phyloP scores from a whole-genome alignment of 208 protist genomes.

The Porcisia deanei region DNA sequence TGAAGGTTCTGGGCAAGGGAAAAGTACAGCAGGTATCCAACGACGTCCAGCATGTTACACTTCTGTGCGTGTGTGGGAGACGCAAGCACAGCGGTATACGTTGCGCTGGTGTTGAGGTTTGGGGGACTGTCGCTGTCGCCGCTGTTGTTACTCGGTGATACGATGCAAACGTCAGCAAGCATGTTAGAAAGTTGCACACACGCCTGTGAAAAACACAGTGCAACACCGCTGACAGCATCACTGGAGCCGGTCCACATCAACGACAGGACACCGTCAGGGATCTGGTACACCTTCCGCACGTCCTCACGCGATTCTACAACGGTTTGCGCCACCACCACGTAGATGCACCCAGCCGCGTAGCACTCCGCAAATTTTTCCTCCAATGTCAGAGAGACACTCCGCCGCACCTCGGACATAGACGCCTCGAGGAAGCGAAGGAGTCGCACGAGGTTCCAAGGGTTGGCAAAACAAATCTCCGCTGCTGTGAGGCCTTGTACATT shows the following conservation, averaged over 20 bases:
- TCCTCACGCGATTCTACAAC: constrained; percentile 71
- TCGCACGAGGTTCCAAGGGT: constrained; percentile 37
- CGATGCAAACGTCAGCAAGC: constrained; percentile 43
- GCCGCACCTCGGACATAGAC: constrained; percentile 36
- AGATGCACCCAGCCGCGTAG: constrained; percentile 57
- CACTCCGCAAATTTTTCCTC: constrained; percentile 63
- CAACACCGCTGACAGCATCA: constrained; percentile 34
- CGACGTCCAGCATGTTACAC: constrained; percentile 60
- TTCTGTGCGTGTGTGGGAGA: constrained; percentile 18
- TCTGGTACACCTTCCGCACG: constrained; percentile 34
- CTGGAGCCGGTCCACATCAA: constrained; percentile 63
- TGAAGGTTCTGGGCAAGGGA: constrained; percentile 45
- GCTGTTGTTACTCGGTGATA: not conserved
- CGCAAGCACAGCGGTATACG: not conserved
- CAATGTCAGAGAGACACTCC: constrained; percentile 45
- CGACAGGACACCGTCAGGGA: constrained; percentile 26
- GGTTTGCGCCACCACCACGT: constrained; percentile 59
- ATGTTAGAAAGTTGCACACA: constrained; percentile 38
- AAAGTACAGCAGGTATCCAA: constrained; percentile 63
- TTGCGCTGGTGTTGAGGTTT: not conserved
- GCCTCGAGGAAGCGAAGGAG: constrained; percentile 51
- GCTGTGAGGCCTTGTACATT: constrained; percentile 33
- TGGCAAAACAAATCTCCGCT: constrained; percentile 67
- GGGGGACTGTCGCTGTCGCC: not conserved
- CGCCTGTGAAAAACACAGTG: constrained; percentile 42